Percentiles rank a stretch among this genome's conserved stretches.
phyloP scores from a whole-genome alignment of 2,329 filamentous ascomycete genomes.

The Chaetomium sp. region DNA sequence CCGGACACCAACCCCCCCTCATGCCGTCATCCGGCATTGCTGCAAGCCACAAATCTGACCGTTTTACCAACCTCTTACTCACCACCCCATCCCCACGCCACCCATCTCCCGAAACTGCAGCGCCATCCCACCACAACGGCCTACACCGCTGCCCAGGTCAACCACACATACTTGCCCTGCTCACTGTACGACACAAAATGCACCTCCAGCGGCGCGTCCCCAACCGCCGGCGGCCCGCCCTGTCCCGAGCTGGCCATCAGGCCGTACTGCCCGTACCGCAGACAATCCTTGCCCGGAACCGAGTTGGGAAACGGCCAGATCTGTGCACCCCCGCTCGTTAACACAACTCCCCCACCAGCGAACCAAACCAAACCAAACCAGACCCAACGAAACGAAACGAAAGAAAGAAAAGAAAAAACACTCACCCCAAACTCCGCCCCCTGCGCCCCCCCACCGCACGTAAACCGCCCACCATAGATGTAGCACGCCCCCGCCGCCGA shows the following conservation, averaged over 20 bases:
- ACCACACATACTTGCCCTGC: conserved; percentile 21
- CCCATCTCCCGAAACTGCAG: background rate
- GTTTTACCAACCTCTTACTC: background rate
- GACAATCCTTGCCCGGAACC: conserved; percentile 4
- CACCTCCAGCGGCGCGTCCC: conserved; percentile 11
- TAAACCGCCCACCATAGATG: conserved; percentile 4
- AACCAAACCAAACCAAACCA: no score
- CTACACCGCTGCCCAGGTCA: conserved; percentile 15
- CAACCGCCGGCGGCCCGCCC: background rate
- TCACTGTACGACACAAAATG: conserved; percentile 14
- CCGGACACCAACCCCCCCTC: background rate
- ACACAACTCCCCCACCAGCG: no score
- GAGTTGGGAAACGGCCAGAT: conserved; percentile 13
- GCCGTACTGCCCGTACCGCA: conserved; percentile 19
- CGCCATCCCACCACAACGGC: background rate
- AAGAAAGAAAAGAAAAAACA: background rate
- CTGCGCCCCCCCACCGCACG: background rate
- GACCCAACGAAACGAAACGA: no score
- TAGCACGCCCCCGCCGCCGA: conserved; percentile 7
- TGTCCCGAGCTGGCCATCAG: conserved; percentile 5
- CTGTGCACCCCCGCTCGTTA: background rate
- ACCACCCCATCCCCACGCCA: background rate
- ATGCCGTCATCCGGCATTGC: background rate
- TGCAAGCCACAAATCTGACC: conserved; percentile 4
- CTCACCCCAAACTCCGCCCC: conserved; percentile 8